phyloP scores from a whole-genome alignment of 208 protist genomes.

The Crithidia brevicula region DNA sequence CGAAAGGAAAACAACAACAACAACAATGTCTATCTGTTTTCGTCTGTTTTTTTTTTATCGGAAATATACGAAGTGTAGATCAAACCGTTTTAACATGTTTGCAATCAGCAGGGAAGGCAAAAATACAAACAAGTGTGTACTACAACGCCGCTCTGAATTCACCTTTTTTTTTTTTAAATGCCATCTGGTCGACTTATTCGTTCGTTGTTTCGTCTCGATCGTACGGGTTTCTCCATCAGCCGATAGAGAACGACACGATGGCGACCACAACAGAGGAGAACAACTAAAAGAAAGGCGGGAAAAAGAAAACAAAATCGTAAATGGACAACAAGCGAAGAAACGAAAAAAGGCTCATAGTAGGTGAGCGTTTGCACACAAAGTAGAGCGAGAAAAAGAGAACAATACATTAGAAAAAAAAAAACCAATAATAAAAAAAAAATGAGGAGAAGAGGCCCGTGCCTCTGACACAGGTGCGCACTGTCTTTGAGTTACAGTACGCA shows the following conservation, averaged over 20 bases:
- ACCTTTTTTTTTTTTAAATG: too few species aligned
- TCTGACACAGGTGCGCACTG: too few species aligned
- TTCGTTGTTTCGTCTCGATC: too few species aligned
- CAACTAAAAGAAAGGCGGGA: neutral
- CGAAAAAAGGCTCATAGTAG: neutral
- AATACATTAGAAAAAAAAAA: neutral
- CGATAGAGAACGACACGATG: too few species aligned
- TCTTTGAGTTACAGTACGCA: too few species aligned
- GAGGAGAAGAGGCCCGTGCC: neutral
- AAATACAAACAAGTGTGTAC: neutral
- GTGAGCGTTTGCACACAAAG: neutral
- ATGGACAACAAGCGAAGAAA: neutral
- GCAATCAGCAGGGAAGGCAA: too few species aligned
- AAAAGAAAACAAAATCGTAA: neutral
- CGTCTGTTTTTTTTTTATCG: neutral
- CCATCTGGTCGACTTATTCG: too few species aligned
- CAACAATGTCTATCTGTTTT: neutral
- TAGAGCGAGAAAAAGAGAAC: too few species aligned
- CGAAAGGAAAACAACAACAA: neutral
- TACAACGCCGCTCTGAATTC: too few species aligned
- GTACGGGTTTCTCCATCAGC: too few species aligned
- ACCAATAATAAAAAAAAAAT: neutral
- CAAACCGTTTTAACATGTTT: too few species aligned
- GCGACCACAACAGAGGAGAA: neutral
- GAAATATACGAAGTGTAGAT: too few species aligned